Evolutionary conservation across 2,329 filamentous ascomycete species (phyloP), one percentile per base, ranked within the genome.

Genomic region (Pseudogymnoascus sp.): DNA sequence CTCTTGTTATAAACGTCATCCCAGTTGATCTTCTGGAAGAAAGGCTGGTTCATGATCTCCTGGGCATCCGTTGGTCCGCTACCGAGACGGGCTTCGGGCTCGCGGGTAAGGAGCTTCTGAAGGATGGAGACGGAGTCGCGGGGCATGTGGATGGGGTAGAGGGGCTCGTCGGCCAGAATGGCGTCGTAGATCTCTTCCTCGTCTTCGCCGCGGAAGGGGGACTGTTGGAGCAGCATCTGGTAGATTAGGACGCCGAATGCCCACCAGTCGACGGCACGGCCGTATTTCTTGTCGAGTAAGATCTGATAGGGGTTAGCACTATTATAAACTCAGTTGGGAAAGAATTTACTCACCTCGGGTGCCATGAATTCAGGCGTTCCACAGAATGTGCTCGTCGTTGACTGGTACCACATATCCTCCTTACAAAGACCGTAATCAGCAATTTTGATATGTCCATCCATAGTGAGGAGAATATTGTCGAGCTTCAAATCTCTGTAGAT

Each of bases 281-380:
- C 93, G 72, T 99, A 99, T 74, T 97, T 97, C 82, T 99, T 99
- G 75, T 99, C 95, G 63, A 97, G 82, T 37, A 99, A 80, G 77
- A 99, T 99, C 89, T 96, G n/a, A n/a, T n/a, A n/a, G n/a, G 16
- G 66, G 68, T 72, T 62, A 80, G 77, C 38, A 63, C 38, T 34
- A 34, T 12, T 21, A 28, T n/a, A 69, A 69, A 66, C 59, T 53
- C 60, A 60, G 37, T 43, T 21, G 28, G 2, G 16, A 43, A 59
- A 49, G 11, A 12, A 62, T 16, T 36, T 14, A 72, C 80, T 72
- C 82, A 96, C 91, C 82, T 99, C 95, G 7, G 95, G 95, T 7
- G 95, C 95, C 95, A 99, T 99, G 69, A 99, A 99, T 74, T 99
- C 95, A 14, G 95, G 95, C n/a, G 95, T 99, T 76, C 95, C 95